Evolutionary conservation across 1,284 basidiomycete species (phyloP).

Genomic region (Ceratobasidium sp.): DNA sequence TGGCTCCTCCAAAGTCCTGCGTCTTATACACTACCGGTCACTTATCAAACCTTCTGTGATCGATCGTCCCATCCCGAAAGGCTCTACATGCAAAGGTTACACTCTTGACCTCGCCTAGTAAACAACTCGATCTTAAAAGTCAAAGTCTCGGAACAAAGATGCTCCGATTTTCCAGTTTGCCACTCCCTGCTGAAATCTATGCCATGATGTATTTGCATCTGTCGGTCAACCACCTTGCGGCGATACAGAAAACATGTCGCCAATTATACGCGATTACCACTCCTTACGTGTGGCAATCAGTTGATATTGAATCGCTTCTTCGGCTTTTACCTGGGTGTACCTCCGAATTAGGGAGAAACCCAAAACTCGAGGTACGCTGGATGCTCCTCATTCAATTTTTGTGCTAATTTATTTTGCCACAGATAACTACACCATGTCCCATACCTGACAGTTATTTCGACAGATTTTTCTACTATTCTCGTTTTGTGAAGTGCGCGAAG

Average conservation of each 20-base stretch:
- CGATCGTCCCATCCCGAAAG: neutral
- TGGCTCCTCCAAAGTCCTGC: neutral
- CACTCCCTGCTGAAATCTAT: constrained; percentile 1
- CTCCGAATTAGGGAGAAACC: neutral
- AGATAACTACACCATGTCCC: neutral
- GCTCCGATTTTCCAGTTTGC: constrained; percentile 3
- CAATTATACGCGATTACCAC: neutral
- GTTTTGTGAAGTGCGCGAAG: neutral
- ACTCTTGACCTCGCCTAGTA: neutral
- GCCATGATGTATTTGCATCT: neutral
- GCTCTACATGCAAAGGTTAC: neutral
- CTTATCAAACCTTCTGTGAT: neutral
- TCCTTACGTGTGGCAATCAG: neutral
- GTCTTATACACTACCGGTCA: neutral
- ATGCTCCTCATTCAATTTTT: neutral
- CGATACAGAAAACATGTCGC: neutral
- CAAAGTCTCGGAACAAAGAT: neutral
- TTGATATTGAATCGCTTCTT: neutral
- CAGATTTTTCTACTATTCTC: neutral
- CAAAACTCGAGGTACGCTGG: neutral
- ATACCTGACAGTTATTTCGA: constrained; percentile 1
- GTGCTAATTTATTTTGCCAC: neutral
- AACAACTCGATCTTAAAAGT: neutral
- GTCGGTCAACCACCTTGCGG: neutral
- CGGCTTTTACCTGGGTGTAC: neutral